Evolutionary conservation across 352 stramenopile genomes (phyloP).

Genomic region (Blastocystis sp.): DNA sequence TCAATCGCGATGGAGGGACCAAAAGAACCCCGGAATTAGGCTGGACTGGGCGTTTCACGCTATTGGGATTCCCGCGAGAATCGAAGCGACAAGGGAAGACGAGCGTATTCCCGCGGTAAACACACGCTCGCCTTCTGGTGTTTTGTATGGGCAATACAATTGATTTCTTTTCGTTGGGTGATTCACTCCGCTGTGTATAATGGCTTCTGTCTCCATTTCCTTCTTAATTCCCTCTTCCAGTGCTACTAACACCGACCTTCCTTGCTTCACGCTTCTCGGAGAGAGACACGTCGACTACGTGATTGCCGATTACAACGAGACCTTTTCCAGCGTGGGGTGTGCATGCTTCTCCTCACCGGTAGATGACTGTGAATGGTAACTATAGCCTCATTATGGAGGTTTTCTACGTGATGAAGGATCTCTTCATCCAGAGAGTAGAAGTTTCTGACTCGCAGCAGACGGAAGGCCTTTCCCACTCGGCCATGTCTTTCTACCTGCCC

Average conservation of each 20-base stretch:
- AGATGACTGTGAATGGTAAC: constrained; percentile 36
- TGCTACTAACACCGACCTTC: background rate
- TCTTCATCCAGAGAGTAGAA: constrained; percentile 8
- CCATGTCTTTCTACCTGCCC: constrained; percentile 26
- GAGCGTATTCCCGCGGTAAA: too few species aligned
- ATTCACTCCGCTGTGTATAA: background rate
- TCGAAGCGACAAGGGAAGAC: too few species aligned
- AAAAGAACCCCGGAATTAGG: too few species aligned
- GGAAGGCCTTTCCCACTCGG: background rate
- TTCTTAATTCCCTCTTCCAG: constrained; percentile 15
- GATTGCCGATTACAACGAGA: background rate
- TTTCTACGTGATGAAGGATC: constrained; percentile 65
- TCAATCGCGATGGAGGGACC: too few species aligned
- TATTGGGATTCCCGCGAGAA: too few species aligned
- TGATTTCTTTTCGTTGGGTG: too few species aligned
- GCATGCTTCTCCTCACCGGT: background rate
- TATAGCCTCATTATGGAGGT: constrained; percentile 40
- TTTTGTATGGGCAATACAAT: too few species aligned
- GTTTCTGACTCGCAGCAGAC: background rate
- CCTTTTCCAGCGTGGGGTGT: background rate
- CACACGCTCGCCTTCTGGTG: too few species aligned
- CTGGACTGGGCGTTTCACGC: too few species aligned
- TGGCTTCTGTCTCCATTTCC: constrained; percentile 19
- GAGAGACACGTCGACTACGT: constrained; percentile 1
- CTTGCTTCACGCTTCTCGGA: background rate